A percentile compares a stretch with the other conserved stretches of the same genome.
These are phyloP conservation scores for Beta macrorhiza DNA, from an alignment of 179 eudicot genomes.

Conservation along the genomic window DNA sequence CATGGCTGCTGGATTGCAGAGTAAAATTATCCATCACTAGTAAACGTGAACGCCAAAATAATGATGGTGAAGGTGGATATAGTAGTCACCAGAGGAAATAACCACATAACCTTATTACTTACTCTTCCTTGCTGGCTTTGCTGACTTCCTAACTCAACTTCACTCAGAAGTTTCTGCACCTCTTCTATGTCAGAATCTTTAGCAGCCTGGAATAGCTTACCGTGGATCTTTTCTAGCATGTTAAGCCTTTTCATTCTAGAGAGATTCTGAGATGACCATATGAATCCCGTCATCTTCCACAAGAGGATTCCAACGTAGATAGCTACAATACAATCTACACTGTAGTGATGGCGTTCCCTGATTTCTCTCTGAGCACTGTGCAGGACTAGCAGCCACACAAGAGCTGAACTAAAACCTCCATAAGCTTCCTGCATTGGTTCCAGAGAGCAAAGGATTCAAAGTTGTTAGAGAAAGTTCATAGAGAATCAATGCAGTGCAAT, in stretches of 20 bases:
- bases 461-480: neutral
- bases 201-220: conserved; percentile 71
- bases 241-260: conserved; percentile 42
- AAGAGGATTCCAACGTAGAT: conserved; percentile 84
- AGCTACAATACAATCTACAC: conserved; percentile 77
- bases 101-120: conserved; percentile 51
- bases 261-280: conserved; percentile 58
- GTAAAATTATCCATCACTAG: conserved; percentile 66
- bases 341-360: conserved; percentile 92
- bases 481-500: no score
- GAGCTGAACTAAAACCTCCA: conserved; percentile 81
- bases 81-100: conserved; percentile 69
- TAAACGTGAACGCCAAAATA: conserved; percentile 58
- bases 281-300: conserved; percentile 85
- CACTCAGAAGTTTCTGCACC: conserved; percentile 68
- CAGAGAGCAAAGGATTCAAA: neutral
- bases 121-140: conserved; percentile 30
- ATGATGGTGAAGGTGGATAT: conserved; percentile 63
- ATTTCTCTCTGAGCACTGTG: conserved; percentile 96
- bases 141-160: conserved; percentile 52
- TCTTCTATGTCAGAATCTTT: conserved; percentile 79
- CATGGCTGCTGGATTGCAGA: neutral
- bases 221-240: conserved; percentile 72
- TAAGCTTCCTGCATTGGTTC: conserved; percentile 80
- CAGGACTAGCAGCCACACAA: conserved; percentile 77